These are phyloP conservation scores for Inga oerstediana DNA, from an alignment of 306 rosid genomes.

Conservation along the genomic window DNA sequence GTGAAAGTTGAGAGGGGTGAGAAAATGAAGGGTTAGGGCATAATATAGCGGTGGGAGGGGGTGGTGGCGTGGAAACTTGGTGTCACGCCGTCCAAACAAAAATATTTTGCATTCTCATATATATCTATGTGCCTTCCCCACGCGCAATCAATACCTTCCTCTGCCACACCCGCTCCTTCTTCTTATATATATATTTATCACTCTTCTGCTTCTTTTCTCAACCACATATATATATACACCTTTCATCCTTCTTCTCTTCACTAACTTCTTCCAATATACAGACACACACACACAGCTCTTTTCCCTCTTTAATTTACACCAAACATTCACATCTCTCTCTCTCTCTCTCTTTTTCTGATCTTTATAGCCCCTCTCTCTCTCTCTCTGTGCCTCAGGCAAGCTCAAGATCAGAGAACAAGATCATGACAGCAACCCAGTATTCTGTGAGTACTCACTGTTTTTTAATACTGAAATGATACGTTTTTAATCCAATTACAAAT, in stretches of 20 bases:
- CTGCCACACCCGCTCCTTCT: neutral
- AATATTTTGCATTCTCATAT: conserved; percentile 34
- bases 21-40: neutral
- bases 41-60: neutral
- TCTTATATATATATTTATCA: conserved; percentile 31
- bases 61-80: conserved; percentile 46
- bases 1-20: neutral
- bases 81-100: conserved; percentile 98
- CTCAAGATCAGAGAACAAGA: conserved; percentile 26
- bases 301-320: conserved; percentile 36
- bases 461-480: neutral
- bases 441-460: conserved; percentile 48
- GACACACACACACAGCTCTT: conserved; percentile 3
- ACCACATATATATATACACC: neutral
- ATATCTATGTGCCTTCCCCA: conserved; percentile 79
- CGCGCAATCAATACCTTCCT: conserved; percentile 80
- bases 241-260: neutral
- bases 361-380: neutral
- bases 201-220: conserved; percentile 45
- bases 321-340: conserved; percentile 29
- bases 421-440: conserved; percentile 42
- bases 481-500: neutral
- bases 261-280: neutral
- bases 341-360: neutral
- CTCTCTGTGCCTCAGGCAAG: conserved; percentile 7